These are phyloP conservation scores for Xylaria palmicola DNA, from an alignment of 495 filamentous ascomycete species.

Conservation along the genomic window DNA sequence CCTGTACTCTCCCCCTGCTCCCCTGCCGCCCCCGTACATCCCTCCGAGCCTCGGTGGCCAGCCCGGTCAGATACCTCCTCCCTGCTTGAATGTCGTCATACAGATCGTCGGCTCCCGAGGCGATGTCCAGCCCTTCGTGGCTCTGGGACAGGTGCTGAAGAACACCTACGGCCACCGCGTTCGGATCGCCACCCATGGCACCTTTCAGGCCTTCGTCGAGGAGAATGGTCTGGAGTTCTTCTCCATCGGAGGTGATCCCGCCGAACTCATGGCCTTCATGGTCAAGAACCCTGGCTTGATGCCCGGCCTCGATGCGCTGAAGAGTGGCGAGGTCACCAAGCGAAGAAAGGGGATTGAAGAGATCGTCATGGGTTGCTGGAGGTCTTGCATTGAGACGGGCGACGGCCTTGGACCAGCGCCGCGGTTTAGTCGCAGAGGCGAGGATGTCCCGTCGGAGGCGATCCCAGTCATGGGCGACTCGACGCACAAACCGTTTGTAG, in stretches of 20 bases:
- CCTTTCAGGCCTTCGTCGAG: conserved; percentile 66
- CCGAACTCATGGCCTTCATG: conserved; percentile 83
- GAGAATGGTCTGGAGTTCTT: conserved; percentile 78
- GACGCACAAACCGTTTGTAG: conserved; percentile 62
- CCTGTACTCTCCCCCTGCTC: conserved; percentile 32
- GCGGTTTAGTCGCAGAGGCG: conserved; percentile 21
- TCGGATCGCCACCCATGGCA: conserved; percentile 71
- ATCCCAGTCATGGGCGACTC: conserved; percentile 6
- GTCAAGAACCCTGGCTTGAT: conserved; percentile 81
- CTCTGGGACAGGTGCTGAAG: conserved; percentile 63
- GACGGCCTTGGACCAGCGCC: conserved; percentile 44
- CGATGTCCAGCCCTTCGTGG: conserved; percentile 77
- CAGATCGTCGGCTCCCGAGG: conserved; percentile 77
- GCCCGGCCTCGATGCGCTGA: conserved; percentile 65
- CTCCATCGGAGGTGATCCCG: conserved; percentile 74
- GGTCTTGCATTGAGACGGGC: conserved; percentile 63
- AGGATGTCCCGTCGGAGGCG: conserved; percentile 13
- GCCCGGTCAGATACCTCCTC: conserved; percentile 57
- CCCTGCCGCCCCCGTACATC: conserved; percentile 56
- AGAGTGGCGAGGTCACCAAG: conserved; percentile 64
- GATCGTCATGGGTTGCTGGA: conserved; percentile 77
- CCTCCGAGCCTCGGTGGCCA: conserved; percentile 59
- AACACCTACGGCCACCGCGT: conserved; percentile 69
- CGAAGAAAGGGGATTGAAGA: conserved; percentile 66
- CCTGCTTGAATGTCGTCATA: conserved; percentile 69